phyloP scores from a whole-genome alignment of 345 rosid species.

The Populus pruinosa region DNA sequence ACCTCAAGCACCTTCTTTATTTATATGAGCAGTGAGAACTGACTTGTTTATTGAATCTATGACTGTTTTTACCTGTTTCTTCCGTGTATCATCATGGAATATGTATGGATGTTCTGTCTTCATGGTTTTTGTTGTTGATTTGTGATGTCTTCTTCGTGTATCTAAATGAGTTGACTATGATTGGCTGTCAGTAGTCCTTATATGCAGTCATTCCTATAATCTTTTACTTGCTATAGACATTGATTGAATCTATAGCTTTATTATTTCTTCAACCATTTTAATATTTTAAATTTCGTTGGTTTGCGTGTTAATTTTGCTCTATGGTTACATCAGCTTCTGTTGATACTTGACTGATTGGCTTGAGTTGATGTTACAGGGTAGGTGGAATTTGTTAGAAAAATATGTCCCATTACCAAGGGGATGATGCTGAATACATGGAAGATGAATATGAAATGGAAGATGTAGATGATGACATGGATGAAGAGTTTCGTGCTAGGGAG shows the following conservation, averaged over 20 bases:
- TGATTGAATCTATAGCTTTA: not conserved
- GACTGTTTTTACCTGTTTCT: not conserved
- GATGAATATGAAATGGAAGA: not conserved
- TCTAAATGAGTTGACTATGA: too few relatives aligned
- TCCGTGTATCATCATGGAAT: not conserved
- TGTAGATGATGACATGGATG: conserved; percentile 26
- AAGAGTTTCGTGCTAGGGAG: conserved; percentile 40
- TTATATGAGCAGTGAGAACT: not conserved
- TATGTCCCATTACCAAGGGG: not conserved
- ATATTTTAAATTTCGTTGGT: not conserved
- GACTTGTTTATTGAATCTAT: not conserved
- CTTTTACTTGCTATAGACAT: not conserved
- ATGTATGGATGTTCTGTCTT: not conserved
- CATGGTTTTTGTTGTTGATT: not conserved
- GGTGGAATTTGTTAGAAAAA: not conserved
- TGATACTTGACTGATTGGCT: not conserved
- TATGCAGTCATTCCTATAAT: not conserved
- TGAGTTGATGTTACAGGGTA: not conserved
- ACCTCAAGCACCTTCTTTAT: not conserved
- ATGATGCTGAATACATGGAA: not conserved
- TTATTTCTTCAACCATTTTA: not conserved
- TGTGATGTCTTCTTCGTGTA: not conserved
- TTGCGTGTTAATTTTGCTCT: not conserved
- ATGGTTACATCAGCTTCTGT: not conserved
- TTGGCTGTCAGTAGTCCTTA: not conserved